Percentiles rank a stretch among this genome's conserved stretches.
Evolutionary conservation across 495 filamentous ascomycete species (phyloP).

Genomic region (Cetradonia linearis): DNA sequence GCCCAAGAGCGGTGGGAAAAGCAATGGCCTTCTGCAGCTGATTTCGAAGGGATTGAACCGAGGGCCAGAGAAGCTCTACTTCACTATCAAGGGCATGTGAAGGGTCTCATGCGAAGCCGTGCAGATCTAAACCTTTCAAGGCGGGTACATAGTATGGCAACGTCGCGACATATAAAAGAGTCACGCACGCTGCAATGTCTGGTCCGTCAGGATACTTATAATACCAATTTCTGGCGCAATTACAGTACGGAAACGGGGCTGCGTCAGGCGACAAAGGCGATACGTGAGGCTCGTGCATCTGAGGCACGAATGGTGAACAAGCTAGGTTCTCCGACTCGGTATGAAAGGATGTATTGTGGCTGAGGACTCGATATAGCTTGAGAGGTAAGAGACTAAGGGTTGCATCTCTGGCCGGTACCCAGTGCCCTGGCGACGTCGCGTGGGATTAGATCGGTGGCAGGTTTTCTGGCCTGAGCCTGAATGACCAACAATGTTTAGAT

Average conservation of each 20-base stretch:
- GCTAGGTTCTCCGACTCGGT: background rate
- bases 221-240: background rate
- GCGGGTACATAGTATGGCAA: background rate
- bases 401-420: background rate
- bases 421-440: background rate
- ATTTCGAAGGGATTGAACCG: background rate
- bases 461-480: background rate
- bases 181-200: background rate
- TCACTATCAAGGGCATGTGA: background rate
- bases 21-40: background rate
- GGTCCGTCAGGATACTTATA: background rate
- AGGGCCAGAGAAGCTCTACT: background rate
- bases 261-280: background rate
- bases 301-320: background rate
- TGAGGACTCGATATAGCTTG: background rate
- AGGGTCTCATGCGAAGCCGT: background rate
- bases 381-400: background rate
- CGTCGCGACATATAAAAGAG: background rate
- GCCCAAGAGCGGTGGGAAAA: background rate
- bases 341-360: background rate
- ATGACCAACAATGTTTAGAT: background rate
- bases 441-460: slow-evolving; percentile 1
- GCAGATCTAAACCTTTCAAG: background rate
- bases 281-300: background rate
- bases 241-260: background rate